phyloP scores from a whole-genome alignment of 441 rosid species.

The Brassica balearica region DNA sequence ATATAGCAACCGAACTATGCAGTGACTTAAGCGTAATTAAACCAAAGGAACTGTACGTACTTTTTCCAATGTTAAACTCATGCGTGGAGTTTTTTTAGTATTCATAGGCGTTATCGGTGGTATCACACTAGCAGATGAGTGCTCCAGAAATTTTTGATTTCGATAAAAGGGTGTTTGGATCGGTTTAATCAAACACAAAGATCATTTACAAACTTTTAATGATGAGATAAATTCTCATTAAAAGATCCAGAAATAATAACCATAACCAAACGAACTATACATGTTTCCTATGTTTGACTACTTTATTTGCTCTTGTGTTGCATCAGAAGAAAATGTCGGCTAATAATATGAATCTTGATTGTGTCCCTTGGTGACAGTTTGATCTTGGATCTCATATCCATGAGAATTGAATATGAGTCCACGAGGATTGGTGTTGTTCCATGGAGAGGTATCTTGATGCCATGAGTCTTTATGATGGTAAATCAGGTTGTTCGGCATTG shows the following conservation, averaged over 20 bases:
- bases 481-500: neutral
- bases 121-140: neutral
- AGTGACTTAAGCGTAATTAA: neutral
- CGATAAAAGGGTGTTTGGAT: neutral
- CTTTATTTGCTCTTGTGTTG: neutral
- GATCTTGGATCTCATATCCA: neutral
- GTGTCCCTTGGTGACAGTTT: neutral
- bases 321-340: neutral
- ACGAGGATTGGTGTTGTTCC: neutral
- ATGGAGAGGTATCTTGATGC: neutral
- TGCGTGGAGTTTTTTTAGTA: neutral
- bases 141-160: neutral
- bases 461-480: neutral
- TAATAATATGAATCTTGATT: neutral
- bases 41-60: neutral
- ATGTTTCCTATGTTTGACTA: neutral
- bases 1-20: neutral
- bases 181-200: neutral
- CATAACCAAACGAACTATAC: neutral
- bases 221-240: neutral
- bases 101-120: neutral
- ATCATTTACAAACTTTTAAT: neutral
- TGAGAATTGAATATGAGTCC: neutral
- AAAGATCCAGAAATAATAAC: neutral
- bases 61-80: neutral